Base-by-base conservation (phyloP, 495 filamentous ascomycete species). In the Neurospora sp. region DNA sequence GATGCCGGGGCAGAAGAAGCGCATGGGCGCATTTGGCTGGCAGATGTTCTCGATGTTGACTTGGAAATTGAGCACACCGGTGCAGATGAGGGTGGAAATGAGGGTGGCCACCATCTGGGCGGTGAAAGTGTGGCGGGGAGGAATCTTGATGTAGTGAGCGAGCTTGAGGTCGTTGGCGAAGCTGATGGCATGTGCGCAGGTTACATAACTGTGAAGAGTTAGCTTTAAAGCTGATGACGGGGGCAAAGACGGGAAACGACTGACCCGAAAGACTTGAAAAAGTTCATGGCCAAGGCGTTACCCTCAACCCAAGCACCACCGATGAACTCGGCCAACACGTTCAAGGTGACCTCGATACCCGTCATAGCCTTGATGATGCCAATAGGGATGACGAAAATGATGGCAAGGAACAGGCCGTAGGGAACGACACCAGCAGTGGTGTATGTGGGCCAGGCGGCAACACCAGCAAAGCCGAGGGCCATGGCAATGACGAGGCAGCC, bases 271-370 rank as follows among this genome's bases (percentile, higher is more conserved):
- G 80, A 76, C 72, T 84, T 84, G 79, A 84, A 82, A 75, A 78
- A 84, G 73, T 80, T 80, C 82, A 84, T 83, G 73, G 79, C 82
- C 70, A 83, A 76, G 39, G 81, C 81, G 68, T 85, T 83, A 41
- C 81, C 81, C 27, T 80, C 77, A 10, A 82, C 80, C 71, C 72
- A 81, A 4, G 80, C 78, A 10, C 82, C 83, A n/a, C 83, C 83
- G 59, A 84, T 82, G 69, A 84, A 84, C 74, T 84, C 83, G 53
- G 83, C 83, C 14, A 84, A 75, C 53, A 84, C 81, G 71, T 83
- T 83, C 31, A 84, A 75, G 4, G 82, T 82, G 1, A 84, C 81
- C 69, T 81, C 75, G 7, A 83, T 75, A 20, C 83, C 82, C 5
- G 83, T 84, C 75, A 84, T 84, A 69, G 81, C 80, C 22, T 75